A percentile compares a stretch with the other conserved stretches of the same genome.
Conservation (phyloP, 1,284 basidiomycete species). For the Cerioporus squamosus region DNA sequence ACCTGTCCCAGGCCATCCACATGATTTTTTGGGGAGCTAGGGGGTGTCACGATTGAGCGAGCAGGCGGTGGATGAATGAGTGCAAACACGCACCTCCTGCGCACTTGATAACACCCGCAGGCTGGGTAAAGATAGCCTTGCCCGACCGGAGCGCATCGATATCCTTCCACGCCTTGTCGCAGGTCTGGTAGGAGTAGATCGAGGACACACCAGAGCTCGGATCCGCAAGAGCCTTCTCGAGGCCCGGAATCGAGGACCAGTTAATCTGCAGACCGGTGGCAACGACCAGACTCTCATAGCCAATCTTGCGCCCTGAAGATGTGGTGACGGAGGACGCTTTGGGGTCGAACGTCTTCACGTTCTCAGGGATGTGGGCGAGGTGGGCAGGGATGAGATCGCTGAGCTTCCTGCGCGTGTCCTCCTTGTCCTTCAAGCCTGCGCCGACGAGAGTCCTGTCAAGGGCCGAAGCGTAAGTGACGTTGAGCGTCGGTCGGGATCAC, state of each 20-base stretch:
- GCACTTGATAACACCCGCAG: conserved; percentile 94
- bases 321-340: conserved; percentile 76
- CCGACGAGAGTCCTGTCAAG: conserved; percentile 87
- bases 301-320: conserved; percentile 69
- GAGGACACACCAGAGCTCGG: conserved; percentile 84
- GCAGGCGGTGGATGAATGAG: neutral
- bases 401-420: conserved; percentile 71
- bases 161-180: conserved; percentile 86
- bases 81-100: conserved; percentile 72
- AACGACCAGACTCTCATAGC: conserved; percentile 90
- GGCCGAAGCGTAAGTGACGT: conserved; percentile 10
- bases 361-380: conserved; percentile 76
- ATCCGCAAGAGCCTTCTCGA: conserved; percentile 80
- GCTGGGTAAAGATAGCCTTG: conserved; percentile 95
- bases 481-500: neutral
- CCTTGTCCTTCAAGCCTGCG: conserved; percentile 78
- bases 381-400: conserved; percentile 73
- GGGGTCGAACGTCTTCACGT: conserved; percentile 81
- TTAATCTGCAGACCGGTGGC: conserved; percentile 90
- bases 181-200: conserved; percentile 91
- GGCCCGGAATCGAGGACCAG: conserved; percentile 79
- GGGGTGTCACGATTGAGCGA: neutral
- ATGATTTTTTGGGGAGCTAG: conserved; percentile 91
- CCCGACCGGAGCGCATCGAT: conserved; percentile 79
- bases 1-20: conserved; percentile 93